phyloP scores from a whole-genome alignment of 169 alveolate genomes.

The Toxoplasma gondii region DNA sequence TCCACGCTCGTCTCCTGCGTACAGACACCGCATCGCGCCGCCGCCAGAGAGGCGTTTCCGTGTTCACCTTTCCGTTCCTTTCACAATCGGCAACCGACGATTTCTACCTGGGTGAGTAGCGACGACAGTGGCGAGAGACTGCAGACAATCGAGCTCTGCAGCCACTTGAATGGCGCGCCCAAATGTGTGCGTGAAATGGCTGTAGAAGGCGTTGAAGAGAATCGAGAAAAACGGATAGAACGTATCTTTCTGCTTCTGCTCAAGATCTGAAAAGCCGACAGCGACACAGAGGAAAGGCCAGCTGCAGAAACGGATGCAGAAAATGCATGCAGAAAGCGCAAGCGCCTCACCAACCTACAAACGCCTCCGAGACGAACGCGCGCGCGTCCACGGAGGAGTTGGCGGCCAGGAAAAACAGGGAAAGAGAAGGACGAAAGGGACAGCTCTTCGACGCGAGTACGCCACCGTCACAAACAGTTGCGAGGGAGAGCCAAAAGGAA shows the following conservation, averaged over 20 bases:
- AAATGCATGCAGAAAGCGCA: neutral
- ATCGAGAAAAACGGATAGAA: constrained; percentile 20
- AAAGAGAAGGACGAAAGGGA: too few species aligned
- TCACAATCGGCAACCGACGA: too few species aligned
- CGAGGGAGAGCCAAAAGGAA: neutral
- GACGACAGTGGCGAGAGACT: constrained; percentile 29
- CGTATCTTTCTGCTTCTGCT: constrained; percentile 30
- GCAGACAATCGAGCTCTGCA: constrained; percentile 43
- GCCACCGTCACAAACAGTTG: too few species aligned
- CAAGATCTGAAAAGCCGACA: constrained; percentile 29
- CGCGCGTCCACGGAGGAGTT: neutral
- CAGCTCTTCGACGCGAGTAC: too few species aligned
- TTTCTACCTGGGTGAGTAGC: neutral
- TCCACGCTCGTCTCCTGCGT: too few species aligned
- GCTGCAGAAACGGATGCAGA: neutral
- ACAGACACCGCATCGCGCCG: too few species aligned
- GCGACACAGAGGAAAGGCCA: neutral
- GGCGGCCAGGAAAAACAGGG: neutral
- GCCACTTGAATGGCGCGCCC: constrained; percentile 19
- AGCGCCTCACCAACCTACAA: neutral
- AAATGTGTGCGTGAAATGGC: neutral
- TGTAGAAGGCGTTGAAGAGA: constrained; percentile 26
- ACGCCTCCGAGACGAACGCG: neutral
- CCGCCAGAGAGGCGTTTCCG: too few species aligned
- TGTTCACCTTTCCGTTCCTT: too few species aligned